Evolutionary conservation across 352 stramenopile species (phyloP).

Genomic region (Phytophthora agathidicida): DNA sequence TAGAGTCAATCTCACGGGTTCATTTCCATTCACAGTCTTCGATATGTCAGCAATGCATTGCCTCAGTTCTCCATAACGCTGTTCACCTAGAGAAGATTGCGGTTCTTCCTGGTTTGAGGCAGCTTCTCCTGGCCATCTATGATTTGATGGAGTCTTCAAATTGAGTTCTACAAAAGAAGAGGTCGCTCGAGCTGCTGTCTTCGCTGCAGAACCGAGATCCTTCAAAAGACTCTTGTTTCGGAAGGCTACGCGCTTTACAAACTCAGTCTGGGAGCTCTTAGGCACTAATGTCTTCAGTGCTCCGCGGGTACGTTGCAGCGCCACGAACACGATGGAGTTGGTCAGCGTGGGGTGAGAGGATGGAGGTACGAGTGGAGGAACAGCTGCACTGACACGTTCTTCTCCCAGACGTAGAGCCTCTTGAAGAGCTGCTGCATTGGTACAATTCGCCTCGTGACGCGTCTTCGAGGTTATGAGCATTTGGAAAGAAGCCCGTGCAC

Average conservation of each 20-base stretch:
- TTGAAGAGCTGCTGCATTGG: constrained; percentile 30
- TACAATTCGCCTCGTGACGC: constrained; percentile 31
- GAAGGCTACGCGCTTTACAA: constrained; percentile 49
- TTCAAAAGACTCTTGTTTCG: constrained; percentile 56
- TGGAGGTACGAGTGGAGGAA: constrained; percentile 45
- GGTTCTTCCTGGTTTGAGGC: neutral
- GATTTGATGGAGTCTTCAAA: too few species aligned
- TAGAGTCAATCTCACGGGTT: constrained; percentile 6
- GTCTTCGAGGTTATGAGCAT: constrained; percentile 47
- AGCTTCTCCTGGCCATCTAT: neutral
- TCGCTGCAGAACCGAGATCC: constrained; percentile 19
- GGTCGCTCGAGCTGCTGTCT: neutral
- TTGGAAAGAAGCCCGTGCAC: constrained; percentile 33
- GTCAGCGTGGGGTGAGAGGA: constrained; percentile 46
- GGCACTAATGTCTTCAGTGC: constrained; percentile 43
- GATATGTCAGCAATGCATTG: constrained; percentile 21
- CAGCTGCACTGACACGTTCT: constrained; percentile 30
- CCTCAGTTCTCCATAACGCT: constrained; percentile 21
- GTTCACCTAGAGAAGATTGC: neutral
- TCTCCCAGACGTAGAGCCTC: constrained; percentile 41
- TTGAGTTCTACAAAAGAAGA: neutral
- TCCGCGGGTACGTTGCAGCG: constrained; percentile 35
- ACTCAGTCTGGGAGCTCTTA: constrained; percentile 53
- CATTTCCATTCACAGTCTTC: neutral
- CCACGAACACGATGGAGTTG: constrained; percentile 38